Base-by-base conservation (phyloP, 495 filamentous ascomycete species). In the Saxophila tyrrhenica region DNA sequence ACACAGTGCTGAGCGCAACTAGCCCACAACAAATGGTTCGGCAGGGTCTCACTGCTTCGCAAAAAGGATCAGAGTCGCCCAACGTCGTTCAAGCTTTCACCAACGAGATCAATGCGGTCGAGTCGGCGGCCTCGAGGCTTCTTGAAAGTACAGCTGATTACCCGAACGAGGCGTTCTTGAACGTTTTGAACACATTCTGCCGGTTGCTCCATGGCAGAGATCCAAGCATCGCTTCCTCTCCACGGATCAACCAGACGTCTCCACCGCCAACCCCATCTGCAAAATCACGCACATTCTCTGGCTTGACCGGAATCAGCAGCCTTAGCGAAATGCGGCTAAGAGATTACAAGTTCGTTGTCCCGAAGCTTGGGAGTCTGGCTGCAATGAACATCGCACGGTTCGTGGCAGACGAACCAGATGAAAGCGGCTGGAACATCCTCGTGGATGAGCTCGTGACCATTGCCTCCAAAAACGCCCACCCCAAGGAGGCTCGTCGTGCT, bases 61-160 rank as follows among this genome's bases (percentile, higher is more conserved):
- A 54, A 20, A 53, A 57, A 25, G 52, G 25, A 13, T 42, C 24
- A 9, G 56, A 57, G 24, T 44, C 58, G 43, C 62, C 54, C 64
- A 58, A 61, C 69, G 71, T 68, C 25, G 63, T 62, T 64, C 79
- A 22, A 85, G 89, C 63, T 76, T 91, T 62, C 77, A 77, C 61
- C 50, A 74, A 78, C 3, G 92, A 97, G 62, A 83, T 94, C 3
- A 75, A 84, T 50, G 91, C 92, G 21, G 91, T 95, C 1, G 86
- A 96, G 64, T 78, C 82, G n/a, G 94, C 91, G 2, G 86, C 89
- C 1, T 78, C 79, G 2, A 83, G 91, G 55, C 73, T 98, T 55
- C 83, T 96, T 55, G 91, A 97, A 68, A 90, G 86, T 58, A 95
- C 89, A 0, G 74, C 80, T 45, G 89, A 95, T 59, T 94, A 90